These are phyloP conservation scores for Vickermania ingenoplastis DNA, from an alignment of 208 protist genomes.

Conservation along the genomic window DNA sequence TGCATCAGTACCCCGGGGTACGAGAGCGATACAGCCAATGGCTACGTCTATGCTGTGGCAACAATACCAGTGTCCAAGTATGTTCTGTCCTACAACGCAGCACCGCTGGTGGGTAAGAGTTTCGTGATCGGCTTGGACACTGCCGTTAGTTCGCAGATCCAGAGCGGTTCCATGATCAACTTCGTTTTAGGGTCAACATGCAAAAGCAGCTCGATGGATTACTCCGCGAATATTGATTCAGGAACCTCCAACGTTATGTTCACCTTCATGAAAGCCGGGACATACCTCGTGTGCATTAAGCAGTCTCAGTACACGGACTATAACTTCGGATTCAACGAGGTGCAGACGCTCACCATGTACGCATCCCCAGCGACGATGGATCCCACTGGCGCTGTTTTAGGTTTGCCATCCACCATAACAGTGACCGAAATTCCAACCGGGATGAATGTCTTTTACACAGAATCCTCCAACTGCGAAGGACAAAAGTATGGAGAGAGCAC, in stretches of 20 bases:
- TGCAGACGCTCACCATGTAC: not conserved
- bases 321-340: not conserved
- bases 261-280: not conserved
- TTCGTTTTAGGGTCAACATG: not conserved
- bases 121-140: not conserved
- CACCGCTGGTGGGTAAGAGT: not conserved
- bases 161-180: not conserved
- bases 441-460: slow-evolving; percentile 21
- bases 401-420: not conserved
- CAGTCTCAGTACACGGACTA: not conserved
- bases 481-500: no score
- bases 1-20: not conserved
- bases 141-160: not conserved
- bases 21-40: not conserved
- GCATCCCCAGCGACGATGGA: not conserved
- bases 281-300: not conserved
- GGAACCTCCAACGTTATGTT: not conserved
- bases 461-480: slow-evolving; percentile 26
- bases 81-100: not conserved
- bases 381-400: not conserved
- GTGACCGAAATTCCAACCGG: slow-evolving; percentile 5
- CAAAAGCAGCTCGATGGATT: not conserved
- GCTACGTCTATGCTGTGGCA: not conserved
- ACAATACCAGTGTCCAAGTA: not conserved
- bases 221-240: not conserved